These are phyloP conservation scores for Chaetoceros muelleri DNA, from an alignment of 108 stramenopile genomes.

Conservation along the genomic window DNA sequence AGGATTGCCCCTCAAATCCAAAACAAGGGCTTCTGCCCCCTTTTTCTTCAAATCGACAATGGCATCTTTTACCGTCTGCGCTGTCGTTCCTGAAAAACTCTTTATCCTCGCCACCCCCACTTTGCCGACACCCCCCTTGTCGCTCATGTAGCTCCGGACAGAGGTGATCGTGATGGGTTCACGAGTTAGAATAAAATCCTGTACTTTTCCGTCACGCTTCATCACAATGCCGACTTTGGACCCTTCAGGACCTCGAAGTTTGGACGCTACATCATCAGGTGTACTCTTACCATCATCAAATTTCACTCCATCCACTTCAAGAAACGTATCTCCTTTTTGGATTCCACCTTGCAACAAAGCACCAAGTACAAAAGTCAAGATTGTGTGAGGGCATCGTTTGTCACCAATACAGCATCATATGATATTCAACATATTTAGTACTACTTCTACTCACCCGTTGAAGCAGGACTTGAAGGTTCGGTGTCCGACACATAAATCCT, in stretches of 20 bases:
- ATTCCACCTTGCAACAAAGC: conserved; percentile 64
- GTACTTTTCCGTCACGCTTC: conserved; percentile 45
- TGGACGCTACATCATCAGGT: conserved; percentile 74
- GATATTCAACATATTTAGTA: too few relatives aligned
- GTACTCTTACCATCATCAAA: conserved; percentile 52
- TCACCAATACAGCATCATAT: too few relatives aligned
- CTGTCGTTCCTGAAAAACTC: conserved; percentile 83
- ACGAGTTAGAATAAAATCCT: conserved; percentile 78
- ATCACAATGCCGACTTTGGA: conserved; percentile 67
- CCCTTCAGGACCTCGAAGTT: conserved; percentile 65
- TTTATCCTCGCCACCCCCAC: conserved; percentile 78
- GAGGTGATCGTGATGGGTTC: conserved; percentile 79
- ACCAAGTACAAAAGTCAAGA: too few relatives aligned
- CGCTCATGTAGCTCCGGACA: conserved; percentile 51
- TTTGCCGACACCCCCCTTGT: conserved; percentile 37
- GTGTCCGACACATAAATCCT: conserved; percentile 5
- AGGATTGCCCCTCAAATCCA: conserved; percentile 89
- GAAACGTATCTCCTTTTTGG: conserved; percentile 50
- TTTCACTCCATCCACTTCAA: conserved; percentile 61
- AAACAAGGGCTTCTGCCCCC: conserved; percentile 62
- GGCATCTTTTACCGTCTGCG: conserved; percentile 55
- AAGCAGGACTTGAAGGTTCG: not conserved
- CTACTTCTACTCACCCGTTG: too few relatives aligned
- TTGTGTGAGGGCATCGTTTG: too few relatives aligned
- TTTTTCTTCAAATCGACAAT: conserved; percentile 61